Conservation (phyloP, 495 filamentous ascomycete genomes). For the Hypoxylon intermedium region DNA sequence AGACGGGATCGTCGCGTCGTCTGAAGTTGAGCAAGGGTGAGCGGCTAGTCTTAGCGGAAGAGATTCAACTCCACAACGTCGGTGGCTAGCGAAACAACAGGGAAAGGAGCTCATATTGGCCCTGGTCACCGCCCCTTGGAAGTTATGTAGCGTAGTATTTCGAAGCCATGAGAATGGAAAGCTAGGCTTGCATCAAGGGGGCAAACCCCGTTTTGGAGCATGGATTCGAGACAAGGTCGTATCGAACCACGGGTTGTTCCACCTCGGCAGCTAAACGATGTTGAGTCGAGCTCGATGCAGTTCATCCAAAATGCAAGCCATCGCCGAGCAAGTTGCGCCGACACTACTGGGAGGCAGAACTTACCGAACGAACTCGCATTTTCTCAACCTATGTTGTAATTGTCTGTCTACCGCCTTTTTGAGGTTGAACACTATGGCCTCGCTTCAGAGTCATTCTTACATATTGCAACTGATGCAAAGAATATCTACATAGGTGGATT, state of each 20-base stretch:
- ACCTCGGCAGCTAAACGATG: not conserved
- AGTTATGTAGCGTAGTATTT: conserved; percentile 6
- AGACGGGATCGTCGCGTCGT: conserved; percentile 15
- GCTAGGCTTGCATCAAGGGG: conserved; percentile 20
- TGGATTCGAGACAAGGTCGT: conserved; percentile 14
- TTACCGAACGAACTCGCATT: too few species aligned
- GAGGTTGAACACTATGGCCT: too few species aligned
- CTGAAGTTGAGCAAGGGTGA: conserved; percentile 20
- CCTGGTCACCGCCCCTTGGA: conserved; percentile 5
- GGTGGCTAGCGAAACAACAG: conserved; percentile 34
- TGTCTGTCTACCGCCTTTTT: too few species aligned
- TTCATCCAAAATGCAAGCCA: not conserved
- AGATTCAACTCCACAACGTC: conserved; percentile 11
- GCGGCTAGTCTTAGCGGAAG: conserved; percentile 25
- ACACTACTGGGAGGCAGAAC: too few species aligned
- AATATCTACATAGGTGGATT: too few species aligned
- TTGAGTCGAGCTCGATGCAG: not conserved
- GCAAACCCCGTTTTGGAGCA: conserved; percentile 24
- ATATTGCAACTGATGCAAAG: too few species aligned
- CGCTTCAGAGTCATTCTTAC: too few species aligned
- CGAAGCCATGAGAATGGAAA: conserved; percentile 9
- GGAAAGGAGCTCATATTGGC: conserved; percentile 2
- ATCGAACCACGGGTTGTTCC: not conserved
- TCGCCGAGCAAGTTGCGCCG: conserved; percentile 8
- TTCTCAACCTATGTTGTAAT: too few species aligned